Evolutionary conservation across 257 asterid genomes (phyloP).

Genomic region (Jasminum sambac): DNA sequence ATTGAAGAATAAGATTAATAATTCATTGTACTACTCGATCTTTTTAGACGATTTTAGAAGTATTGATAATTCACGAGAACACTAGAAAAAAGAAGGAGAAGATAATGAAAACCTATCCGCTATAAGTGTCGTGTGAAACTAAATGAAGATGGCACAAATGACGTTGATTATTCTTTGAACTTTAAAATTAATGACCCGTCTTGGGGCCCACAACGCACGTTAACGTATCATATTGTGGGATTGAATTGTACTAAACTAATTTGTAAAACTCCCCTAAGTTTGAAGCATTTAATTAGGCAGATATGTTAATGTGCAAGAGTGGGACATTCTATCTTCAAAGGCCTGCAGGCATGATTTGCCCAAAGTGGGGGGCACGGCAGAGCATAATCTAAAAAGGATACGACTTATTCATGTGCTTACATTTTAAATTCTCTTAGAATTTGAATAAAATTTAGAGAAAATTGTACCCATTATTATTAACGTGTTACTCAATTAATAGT

Average conservation of each 20-base stretch:
- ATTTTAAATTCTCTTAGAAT: too few relatives aligned
- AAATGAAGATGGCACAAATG: neutral
- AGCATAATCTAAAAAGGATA: neutral
- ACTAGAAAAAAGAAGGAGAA: neutral
- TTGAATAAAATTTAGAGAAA: neutral
- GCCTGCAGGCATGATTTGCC: slow-evolving; percentile 29
- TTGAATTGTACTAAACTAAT: slow-evolving; percentile 13
- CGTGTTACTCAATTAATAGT: neutral
- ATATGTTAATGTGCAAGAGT: slow-evolving; percentile 19
- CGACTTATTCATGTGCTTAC: neutral
- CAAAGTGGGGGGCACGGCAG: slow-evolving; percentile 26
- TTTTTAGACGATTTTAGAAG: too few relatives aligned
- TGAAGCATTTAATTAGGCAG: slow-evolving; percentile 20
- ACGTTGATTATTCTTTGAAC: neutral
- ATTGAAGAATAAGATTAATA: too few relatives aligned
- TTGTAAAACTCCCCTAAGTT: neutral
- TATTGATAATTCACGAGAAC: too few relatives aligned
- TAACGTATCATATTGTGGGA: slow-evolving; percentile 28
- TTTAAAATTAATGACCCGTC: neutral
- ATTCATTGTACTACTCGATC: too few relatives aligned
- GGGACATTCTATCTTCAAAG: slow-evolving; percentile 32
- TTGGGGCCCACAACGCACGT: slow-evolving; percentile 14
- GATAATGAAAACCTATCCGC: neutral
- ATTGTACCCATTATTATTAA: neutral
- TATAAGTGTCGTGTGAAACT: neutral